Base-by-base conservation (phyloP, 1,139 yeast species). In the Candida albicans region DNA sequence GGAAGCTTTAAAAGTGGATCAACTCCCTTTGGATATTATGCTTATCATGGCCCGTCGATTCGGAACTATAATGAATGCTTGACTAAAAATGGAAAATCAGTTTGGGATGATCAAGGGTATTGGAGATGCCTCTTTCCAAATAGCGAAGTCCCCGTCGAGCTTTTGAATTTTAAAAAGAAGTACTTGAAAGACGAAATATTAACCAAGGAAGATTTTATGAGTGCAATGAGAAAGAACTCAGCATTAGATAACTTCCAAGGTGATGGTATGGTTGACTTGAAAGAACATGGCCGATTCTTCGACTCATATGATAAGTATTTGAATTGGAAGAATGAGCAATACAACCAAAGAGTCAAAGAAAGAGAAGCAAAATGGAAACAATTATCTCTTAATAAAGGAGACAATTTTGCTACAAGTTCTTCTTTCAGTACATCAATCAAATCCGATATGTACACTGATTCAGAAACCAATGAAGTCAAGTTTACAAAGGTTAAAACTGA, bases 101-200 rank as follows among this genome's bases (percentile, higher is more conserved):
- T 82, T 8, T 90, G 96, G 96, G 93, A 87, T 55, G 67, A 79
- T 14, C 69, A 75, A 36, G 96, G 96, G 0, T 77, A 81, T 61
- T 90, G 96, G 96, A 76, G 90, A 56, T 90, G 97, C 64, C 68
- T 90, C 43, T 86, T 90, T 65, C 96, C 96, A 26, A 73, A 74
- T 46, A 60, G 74, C 14, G 70, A 65, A 30, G 70, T 82, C 15
- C 66, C 73, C 0, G 59, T 65, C 27, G 65, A 62, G 37, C 51
- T 62, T 22, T 60, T 71, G 53, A 55, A 55, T 31, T 55, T 56
- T 45, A 71, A 68, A 58, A 53, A 59, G 10, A 53, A 61, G 37
- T 47, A 53, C 25, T 57, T 55, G 35, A 54, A 60, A 1, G 55
- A 57, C 25, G 60, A 59, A 28, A 71, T 75, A 13, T 54, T 82